These are phyloP conservation scores for Capronia coronata DNA, from an alignment of 2,329 filamentous ascomycete genomes.

Conservation along the genomic window DNA sequence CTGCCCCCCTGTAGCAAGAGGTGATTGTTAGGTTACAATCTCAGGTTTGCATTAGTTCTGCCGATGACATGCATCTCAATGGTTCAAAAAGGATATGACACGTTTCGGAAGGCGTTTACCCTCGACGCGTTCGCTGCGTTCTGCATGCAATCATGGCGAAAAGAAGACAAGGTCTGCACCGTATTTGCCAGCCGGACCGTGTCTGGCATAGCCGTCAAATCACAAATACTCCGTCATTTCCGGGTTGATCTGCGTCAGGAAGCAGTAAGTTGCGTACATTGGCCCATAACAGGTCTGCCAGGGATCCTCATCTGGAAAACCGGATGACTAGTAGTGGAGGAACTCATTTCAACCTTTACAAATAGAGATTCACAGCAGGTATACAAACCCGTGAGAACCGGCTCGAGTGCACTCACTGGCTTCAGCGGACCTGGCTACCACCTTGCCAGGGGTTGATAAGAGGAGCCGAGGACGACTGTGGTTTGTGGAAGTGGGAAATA, in stretches of 20 bases:
- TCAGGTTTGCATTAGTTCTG: background rate
- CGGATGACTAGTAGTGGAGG: too few relatives aligned
- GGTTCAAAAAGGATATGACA: background rate
- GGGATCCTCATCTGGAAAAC: background rate
- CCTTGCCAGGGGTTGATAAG: too few relatives aligned
- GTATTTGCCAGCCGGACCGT: background rate
- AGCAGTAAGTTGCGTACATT: constrained; percentile 3
- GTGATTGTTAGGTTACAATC: background rate
- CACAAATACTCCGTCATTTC: background rate
- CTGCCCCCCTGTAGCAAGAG: background rate
- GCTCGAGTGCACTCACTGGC: too few relatives aligned
- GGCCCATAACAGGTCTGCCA: background rate
- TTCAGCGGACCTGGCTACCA: too few relatives aligned
- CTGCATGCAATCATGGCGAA: background rate
- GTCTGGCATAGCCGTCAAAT: constrained; percentile 1
- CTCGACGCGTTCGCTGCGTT: background rate
- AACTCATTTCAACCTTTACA: constrained; percentile 1
- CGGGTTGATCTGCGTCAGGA: background rate
- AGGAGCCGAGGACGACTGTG: background rate
- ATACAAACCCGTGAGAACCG: too few relatives aligned
- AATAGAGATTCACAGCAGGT: too few relatives aligned
- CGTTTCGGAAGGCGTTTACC: background rate
- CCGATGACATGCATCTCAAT: too few relatives aligned
- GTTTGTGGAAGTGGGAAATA: constrained; percentile 3
- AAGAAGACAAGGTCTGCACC: background rate